phyloP scores from a whole-genome alignment of 2,329 filamentous ascomycete genomes.

The Diplodia seriata region DNA sequence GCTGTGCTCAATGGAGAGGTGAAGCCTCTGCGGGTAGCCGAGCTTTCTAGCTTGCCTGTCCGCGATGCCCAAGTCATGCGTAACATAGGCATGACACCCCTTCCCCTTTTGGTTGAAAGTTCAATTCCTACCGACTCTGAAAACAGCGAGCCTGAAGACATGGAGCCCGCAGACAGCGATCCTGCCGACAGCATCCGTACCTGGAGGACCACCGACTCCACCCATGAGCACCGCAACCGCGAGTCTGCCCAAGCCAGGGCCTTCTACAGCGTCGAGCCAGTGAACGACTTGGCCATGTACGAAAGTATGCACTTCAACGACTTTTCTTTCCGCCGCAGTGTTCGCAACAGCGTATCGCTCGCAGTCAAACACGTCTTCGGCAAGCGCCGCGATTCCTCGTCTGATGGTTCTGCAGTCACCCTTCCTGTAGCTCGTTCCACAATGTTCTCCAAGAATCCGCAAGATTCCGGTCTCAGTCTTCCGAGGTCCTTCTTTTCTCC shows the following conservation, averaged over 20 bases:
- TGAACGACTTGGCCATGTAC: slow-evolving; percentile 18
- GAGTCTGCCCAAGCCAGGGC: slow-evolving; percentile 20
- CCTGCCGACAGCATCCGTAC: slow-evolving; percentile 15
- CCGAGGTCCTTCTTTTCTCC: slow-evolving; percentile 25
- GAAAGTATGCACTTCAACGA: slow-evolving; percentile 19
- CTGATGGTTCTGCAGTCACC: slow-evolving; percentile 45
- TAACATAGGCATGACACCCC: slow-evolving; percentile 43
- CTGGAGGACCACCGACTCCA: slow-evolving; percentile 28
- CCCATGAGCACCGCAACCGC: slow-evolving; percentile 10
- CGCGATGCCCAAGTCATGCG: slow-evolving; percentile 47
- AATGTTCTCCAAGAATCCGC: slow-evolving; percentile 26
- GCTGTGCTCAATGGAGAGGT: slow-evolving; percentile 50
- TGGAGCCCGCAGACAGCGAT: slow-evolving; percentile 12
- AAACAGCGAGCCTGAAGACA: slow-evolving; percentile 11
- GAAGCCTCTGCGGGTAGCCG: slow-evolving; percentile 43
- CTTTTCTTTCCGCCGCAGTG: slow-evolving; percentile 7
- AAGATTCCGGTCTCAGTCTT: slow-evolving; percentile 29
- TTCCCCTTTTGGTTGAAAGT: slow-evolving; percentile 3
- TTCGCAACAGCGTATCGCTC: slow-evolving; percentile 24
- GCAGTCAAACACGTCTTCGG: slow-evolving; percentile 27
- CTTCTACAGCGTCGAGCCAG: slow-evolving; percentile 27
- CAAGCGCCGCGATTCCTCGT: slow-evolving; percentile 39
- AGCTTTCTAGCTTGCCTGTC: slow-evolving; percentile 44
- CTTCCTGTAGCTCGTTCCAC: slow-evolving; percentile 33
- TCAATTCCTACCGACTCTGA: slow-evolving; percentile 16